These are phyloP conservation scores for Eutrema heterophyllum DNA, from an alignment of 345 rosid species.

Conservation along the genomic window DNA sequence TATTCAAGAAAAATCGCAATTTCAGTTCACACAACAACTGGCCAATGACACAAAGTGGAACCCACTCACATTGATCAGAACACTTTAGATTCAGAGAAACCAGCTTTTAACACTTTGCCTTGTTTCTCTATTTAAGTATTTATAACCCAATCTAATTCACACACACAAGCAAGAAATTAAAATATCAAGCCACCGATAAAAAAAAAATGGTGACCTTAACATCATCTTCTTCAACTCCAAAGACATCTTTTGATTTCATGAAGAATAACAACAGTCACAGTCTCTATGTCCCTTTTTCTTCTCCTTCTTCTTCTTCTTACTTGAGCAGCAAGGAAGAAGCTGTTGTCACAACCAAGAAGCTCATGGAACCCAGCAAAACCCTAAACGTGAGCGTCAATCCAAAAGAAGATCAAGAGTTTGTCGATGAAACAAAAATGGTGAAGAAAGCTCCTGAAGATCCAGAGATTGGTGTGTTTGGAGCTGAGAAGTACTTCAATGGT, in stretches of 20 bases:
- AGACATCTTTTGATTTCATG: slow-evolving; percentile 29
- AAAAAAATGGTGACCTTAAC: slow-evolving; percentile 17
- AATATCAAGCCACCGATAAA: neutral
- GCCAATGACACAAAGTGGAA: slow-evolving; percentile 21
- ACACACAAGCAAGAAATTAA: neutral
- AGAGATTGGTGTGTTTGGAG: slow-evolving; percentile 79
- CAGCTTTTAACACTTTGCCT: slow-evolving; percentile 12
- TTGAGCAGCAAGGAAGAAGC: slow-evolving; percentile 40
- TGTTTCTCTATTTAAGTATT: slow-evolving; percentile 24
- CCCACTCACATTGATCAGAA: slow-evolving; percentile 21
- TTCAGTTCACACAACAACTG: slow-evolving; percentile 15
- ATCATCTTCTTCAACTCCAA: slow-evolving; percentile 32
- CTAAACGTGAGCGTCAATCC: slow-evolving; percentile 17
- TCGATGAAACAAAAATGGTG: neutral
- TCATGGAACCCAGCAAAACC: slow-evolving; percentile 31
- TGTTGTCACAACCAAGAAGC: slow-evolving; percentile 31
- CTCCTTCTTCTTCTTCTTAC: slow-evolving; percentile 44
- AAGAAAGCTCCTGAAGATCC: slow-evolving; percentile 49
- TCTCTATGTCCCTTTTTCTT: neutral
- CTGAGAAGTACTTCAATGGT: slow-evolving; percentile 82
- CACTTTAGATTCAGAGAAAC: slow-evolving; percentile 14
- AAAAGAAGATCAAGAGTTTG: neutral
- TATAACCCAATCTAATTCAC: slow-evolving; percentile 10
- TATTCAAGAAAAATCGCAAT: neutral
- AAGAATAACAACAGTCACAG: slow-evolving; percentile 9